These are phyloP conservation scores for Bondarzewia mesenterica DNA, from an alignment of 1,284 basidiomycete species.

Conservation along the genomic window DNA sequence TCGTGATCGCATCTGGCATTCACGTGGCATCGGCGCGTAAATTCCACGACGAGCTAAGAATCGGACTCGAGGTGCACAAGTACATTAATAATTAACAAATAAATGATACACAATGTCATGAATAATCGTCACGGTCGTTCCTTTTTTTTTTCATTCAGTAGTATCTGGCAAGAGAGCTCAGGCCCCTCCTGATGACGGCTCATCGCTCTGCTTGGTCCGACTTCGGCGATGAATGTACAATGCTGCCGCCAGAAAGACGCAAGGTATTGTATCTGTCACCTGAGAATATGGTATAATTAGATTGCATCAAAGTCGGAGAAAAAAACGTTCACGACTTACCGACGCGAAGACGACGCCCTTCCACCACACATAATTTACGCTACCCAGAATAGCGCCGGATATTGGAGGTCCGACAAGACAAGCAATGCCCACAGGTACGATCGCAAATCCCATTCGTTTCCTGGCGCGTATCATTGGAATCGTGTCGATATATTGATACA, in stretches of 20 bases:
- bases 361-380: slow-evolving; percentile 9
- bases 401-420: slow-evolving; percentile 12
- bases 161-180: no score
- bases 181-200: neutral
- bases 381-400: slow-evolving; percentile 12
- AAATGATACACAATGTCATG: no score
- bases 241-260: slow-evolving; percentile 3
- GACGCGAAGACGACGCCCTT: slow-evolving; percentile 9
- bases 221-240: slow-evolving; percentile 1
- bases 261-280: slow-evolving; percentile 4
- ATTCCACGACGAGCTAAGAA: no score
- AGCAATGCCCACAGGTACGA: slow-evolving; percentile 8
- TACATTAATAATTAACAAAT: no score
- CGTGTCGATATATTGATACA: neutral
- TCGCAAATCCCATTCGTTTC: slow-evolving; percentile 11
- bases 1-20: no score
- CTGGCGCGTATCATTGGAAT: neutral
- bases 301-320: neutral
- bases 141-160: no score
- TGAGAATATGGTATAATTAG: neutral
- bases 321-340: slow-evolving; percentile 2
- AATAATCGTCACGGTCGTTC: neutral
- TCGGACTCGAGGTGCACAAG: no score
- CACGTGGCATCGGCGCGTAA: no score
- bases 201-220: neutral